Conservation (phyloP, 1,284 basidiomycete genomes). For the Pholiota adiposa region DNA sequence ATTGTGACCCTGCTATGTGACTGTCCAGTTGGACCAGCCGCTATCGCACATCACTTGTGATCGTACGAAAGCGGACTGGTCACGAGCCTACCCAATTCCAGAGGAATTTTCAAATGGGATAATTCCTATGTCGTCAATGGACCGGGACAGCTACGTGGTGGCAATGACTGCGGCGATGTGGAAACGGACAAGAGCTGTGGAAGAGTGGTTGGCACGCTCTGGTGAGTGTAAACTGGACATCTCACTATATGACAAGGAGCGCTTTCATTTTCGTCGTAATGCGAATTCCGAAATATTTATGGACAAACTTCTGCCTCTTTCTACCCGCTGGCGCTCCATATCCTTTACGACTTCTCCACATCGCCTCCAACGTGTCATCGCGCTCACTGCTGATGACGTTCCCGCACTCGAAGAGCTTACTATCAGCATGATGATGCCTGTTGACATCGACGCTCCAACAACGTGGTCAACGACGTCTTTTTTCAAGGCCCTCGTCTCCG, state of each 20-base stretch:
- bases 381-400: neutral
- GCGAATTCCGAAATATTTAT: neutral
- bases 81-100: too few relatives aligned
- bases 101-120: too few relatives aligned
- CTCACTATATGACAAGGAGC: neutral
- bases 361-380: neutral
- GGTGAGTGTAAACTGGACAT: neutral
- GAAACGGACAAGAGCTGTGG: neutral
- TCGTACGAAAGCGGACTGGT: too few relatives aligned
- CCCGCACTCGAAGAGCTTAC: neutral
- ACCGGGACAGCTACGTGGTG: neutral
- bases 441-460: too few relatives aligned
- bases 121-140: too few relatives aligned
- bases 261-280: neutral
- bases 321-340: neutral
- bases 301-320: neutral
- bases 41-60: too few relatives aligned
- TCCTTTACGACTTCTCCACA: neutral
- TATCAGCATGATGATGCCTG: neutral
- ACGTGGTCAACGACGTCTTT: neutral
- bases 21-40: too few relatives aligned
- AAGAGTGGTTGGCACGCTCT: neutral
- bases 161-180: neutral
- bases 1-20: too few relatives aligned
- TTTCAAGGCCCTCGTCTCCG: neutral